These are phyloP conservation scores for Aspergillus sp. DNA, from an alignment of 2,329 filamentous ascomycete species.

Conservation along the genomic window DNA sequence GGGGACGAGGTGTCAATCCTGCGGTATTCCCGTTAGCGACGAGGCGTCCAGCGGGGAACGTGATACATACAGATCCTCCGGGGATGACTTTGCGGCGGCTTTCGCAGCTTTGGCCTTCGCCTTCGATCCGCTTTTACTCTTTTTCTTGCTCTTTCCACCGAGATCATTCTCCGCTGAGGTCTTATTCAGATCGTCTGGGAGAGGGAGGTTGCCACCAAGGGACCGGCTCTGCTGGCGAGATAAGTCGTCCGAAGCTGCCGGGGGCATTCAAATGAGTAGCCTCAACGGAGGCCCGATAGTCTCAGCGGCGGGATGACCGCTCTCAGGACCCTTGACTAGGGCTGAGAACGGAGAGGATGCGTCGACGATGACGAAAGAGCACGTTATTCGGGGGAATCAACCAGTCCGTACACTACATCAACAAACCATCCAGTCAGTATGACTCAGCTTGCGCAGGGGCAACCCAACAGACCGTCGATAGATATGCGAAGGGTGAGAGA, in stretches of 20 bases:
- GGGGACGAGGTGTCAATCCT: conserved; percentile 29
- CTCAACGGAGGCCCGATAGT: conserved; percentile 24
- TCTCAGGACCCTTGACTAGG: conserved; percentile 30
- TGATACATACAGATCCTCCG: conserved; percentile 38
- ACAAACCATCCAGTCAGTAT: conserved; percentile 12
- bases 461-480: neutral
- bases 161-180: conserved; percentile 31
- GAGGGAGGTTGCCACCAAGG: conserved; percentile 29
- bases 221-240: conserved; percentile 38
- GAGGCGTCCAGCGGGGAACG: conserved; percentile 4
- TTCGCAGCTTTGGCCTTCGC: conserved; percentile 36
- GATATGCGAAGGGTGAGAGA: neutral
- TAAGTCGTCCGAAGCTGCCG: conserved; percentile 39
- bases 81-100: conserved; percentile 28
- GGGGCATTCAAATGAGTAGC: conserved; percentile 44
- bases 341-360: conserved; percentile 31
- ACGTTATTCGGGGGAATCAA: conserved; percentile 4
- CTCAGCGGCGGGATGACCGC: conserved; percentile 20
- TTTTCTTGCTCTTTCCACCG: conserved; percentile 40
- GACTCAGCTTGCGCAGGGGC: conserved; percentile 8
- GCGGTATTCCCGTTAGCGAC: conserved; percentile 2
- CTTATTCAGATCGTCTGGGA: conserved; percentile 26
- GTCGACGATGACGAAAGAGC: conserved; percentile 6
- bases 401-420: neutral
- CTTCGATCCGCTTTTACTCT: conserved; percentile 36